Conservation (phyloP, 2,329 filamentous ascomycete genomes). For the Boeremia exigua region DNA sequence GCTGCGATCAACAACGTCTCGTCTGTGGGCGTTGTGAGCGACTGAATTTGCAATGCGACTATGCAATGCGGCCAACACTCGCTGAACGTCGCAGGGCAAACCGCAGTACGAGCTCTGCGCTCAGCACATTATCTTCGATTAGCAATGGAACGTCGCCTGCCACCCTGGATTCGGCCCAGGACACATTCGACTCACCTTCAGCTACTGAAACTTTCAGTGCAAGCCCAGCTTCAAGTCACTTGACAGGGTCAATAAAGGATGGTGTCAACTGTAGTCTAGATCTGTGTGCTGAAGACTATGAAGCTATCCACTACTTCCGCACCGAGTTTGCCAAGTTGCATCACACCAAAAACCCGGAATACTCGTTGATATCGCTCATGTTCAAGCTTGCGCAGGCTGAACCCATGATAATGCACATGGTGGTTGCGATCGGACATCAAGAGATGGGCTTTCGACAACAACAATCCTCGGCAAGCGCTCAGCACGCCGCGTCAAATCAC, state of each 20-base stretch:
- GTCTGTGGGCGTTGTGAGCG: constrained; percentile 19
- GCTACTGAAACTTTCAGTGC: not conserved
- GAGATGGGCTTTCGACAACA: constrained; percentile 39
- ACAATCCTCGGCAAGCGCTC: not conserved
- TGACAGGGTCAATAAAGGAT: not conserved
- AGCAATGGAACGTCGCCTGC: constrained; percentile 37
- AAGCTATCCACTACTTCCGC: constrained; percentile 48
- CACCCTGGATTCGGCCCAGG: not conserved
- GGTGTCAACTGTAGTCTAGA: constrained; percentile 24
- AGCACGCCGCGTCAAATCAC: constrained; percentile 25
- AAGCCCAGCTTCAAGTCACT: not conserved
- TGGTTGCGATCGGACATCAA: constrained; percentile 42
- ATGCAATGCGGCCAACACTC: constrained; percentile 19
- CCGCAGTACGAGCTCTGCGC: not conserved
- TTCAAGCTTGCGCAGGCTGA: constrained; percentile 43
- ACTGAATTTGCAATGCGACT: constrained; percentile 16
- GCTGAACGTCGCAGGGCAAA: constrained; percentile 18
- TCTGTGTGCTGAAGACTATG: constrained; percentile 41
- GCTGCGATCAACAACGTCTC: constrained; percentile 21
- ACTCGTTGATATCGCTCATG: constrained; percentile 46
- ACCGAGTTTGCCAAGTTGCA: constrained; percentile 45
- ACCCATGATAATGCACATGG: constrained; percentile 48
- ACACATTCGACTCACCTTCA: not conserved
- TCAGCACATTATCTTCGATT: constrained; percentile 24
- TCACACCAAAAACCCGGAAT: constrained; percentile 49